phyloP scores from a whole-genome alignment of 371 early-diverging fungal species.

The Rhizomucor miehei region DNA sequence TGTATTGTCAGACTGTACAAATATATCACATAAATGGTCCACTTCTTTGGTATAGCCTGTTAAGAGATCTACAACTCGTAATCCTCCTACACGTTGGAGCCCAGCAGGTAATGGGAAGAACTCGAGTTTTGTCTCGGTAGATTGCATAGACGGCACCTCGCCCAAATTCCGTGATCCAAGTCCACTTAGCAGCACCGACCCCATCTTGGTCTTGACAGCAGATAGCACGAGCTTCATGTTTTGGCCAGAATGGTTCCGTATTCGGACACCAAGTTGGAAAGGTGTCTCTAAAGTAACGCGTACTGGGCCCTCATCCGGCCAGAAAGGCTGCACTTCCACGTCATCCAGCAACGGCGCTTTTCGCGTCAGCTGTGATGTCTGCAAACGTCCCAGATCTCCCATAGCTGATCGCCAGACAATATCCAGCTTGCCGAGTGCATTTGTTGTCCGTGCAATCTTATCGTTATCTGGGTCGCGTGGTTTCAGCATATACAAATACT shows the following conservation, averaged over 20 bases:
- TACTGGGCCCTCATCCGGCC: conserved; percentile 25
- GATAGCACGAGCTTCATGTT: conserved; percentile 66
- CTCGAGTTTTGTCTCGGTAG: conserved; percentile 65
- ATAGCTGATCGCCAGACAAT: conserved; percentile 89
- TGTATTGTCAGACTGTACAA: conserved; percentile 35
- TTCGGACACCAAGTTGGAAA: conserved; percentile 58
- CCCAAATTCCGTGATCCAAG: conserved; percentile 65
- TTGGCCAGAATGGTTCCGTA: conserved; percentile 55
- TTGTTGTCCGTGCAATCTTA: conserved; percentile 65
- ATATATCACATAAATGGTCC: conserved; percentile 65
- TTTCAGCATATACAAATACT: conserved; percentile 84
- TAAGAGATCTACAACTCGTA: conserved; percentile 63
- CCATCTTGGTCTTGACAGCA: conserved; percentile 78
- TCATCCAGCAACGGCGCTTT: conserved; percentile 77
- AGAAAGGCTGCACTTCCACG: conserved; percentile 68
- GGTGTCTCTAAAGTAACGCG: conserved; percentile 59
- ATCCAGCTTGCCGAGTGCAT: conserved; percentile 90
- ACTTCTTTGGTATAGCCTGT: conserved; percentile 71
- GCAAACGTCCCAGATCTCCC: conserved; percentile 86
- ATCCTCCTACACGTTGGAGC: conserved; percentile 80
- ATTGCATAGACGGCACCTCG: conserved; percentile 56
- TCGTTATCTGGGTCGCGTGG: conserved; percentile 61
- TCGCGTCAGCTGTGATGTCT: conserved; percentile 91
- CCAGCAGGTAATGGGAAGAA: conserved; percentile 86
- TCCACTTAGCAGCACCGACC: conserved; percentile 79